Evolutionary conservation across 495 filamentous ascomycete species (phyloP), one percentile per base, ranked within the genome.

Genomic region (Podospora sp.): DNA sequence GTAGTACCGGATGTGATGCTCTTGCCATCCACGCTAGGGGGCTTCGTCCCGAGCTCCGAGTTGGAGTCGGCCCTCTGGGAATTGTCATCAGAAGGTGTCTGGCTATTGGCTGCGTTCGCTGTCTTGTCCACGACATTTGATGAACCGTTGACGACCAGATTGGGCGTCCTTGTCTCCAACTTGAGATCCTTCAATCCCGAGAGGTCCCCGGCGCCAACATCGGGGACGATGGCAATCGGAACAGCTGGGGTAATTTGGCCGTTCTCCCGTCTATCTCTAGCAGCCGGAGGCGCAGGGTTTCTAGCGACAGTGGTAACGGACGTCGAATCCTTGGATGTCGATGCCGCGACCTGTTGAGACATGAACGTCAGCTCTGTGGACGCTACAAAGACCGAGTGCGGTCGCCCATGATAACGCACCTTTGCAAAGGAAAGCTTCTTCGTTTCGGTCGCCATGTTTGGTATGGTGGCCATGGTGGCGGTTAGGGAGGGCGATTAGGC

Each of bases 1-100:
- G 93, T 96, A 1, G 91, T 94, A 20, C 90, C 92, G 21, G 94
- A 97, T 14, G 91, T 90, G 71, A 94, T 90, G 76, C 93, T 97
- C 78, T 96, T 97, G 27, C 91, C 92, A 73, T 96, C 93, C 20
- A 96, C 82, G 72, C 92, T 97, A 53, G 92, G 89, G 46, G 91
- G 90, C 76, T 96, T 97, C 4, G 89, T 93, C 7, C 94, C 74
- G 81, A 94, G 71, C 77, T 92, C 71, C 75, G 93, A 79, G 84
- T 82, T 80, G 83, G 92, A 78, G 85, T 96, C 79, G 79, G 83
- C 79, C 60, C 81, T 78, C 67, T 82, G 80, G 46, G 84, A 83
- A 66, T 82, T 75, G 58, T 83, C 80, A 65, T 83, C 81, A 7
- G 81, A 81, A 3, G 73, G 73, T 21, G 80, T 82, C 51, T 81